Percentiles rank a stretch among this genome's conserved stretches.
These are phyloP conservation scores for Diaporthe destruens DNA, from an alignment of 2,329 filamentous ascomycete species.

Conservation along the genomic window DNA sequence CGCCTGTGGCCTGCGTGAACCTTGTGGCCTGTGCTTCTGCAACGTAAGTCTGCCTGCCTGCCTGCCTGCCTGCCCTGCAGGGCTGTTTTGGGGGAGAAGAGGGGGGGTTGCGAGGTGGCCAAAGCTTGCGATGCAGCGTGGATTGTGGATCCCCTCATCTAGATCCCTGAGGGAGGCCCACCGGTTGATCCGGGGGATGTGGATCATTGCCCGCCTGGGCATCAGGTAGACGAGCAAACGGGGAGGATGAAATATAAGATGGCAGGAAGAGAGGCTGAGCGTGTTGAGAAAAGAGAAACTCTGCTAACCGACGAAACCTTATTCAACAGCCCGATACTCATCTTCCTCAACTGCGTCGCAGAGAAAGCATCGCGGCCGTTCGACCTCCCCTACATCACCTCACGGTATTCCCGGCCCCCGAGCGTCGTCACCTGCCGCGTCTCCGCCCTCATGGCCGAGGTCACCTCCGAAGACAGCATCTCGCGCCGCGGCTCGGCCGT, in stretches of 20 bases:
- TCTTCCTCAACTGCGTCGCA: slow-evolving; percentile 43
- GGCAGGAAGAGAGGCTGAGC: neutral
- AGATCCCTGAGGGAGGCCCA: slow-evolving; percentile 31
- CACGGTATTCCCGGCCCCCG: slow-evolving; percentile 8
- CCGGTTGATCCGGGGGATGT: slow-evolving; percentile 38
- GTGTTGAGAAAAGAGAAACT: neutral
- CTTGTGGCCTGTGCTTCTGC: slow-evolving; percentile 47
- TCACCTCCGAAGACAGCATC: slow-evolving; percentile 41
- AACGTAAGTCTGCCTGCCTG: slow-evolving; percentile 43
- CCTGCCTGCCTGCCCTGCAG: neutral
- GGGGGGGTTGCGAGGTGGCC: neutral
- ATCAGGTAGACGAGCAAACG: neutral
- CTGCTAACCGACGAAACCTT: neutral
- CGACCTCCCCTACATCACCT: slow-evolving; percentile 44
- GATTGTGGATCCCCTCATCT: slow-evolving; percentile 27
- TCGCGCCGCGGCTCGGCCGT: slow-evolving; percentile 37
- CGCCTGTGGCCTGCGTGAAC: slow-evolving; percentile 44
- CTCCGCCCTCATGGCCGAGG: slow-evolving; percentile 37
- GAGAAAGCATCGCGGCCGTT: slow-evolving; percentile 45
- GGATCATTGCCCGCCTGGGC: slow-evolving; percentile 24
- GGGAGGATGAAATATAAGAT: neutral
- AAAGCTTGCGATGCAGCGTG: slow-evolving; percentile 26
- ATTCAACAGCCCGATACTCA: slow-evolving; percentile 39
- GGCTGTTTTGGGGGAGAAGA: neutral
- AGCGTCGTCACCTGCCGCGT: slow-evolving; percentile 41